Base-by-base conservation (phyloP, 208 protist genomes). In the Trypanosoma grayi region DNA sequence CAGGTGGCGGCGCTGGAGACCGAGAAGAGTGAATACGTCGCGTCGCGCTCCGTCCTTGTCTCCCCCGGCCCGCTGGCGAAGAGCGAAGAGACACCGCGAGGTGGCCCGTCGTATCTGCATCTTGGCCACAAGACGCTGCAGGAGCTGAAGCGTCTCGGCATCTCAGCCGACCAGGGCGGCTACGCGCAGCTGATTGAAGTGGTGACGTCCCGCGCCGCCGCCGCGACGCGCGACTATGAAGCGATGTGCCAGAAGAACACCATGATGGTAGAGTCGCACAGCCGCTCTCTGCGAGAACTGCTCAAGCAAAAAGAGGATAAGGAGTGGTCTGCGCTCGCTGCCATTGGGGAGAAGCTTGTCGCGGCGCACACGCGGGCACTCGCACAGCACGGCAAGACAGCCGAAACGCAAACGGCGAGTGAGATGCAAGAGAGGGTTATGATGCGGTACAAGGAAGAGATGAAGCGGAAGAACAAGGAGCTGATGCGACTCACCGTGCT, bases 241-340 rank as follows among this genome's bases (percentile, higher is more conserved):
- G 16, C 8, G 14, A 53, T 55, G 51, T 20, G 9, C 1, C 39
- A 64, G 39, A 63, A 55, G 18, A 65, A 63, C 52, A 58, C 48
- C 28, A 50, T 59, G 28, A 59, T 72, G 66, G 64, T 72, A 44
- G 56, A 72, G 6, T 48, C 41, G 25, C 66, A 72, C 36, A 65
- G 66, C 34, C 37, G 27, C n/a, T 39, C 56, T 1, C 30, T 72
- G 46, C 36, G 66, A 20, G 66, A 64, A 33, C 58, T 6, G 24
- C 8, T 65, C n/a, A 7, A 52, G 41, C 4, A 64, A 40, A 36
- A 56, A 33, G 66, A 72, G 36, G 7, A 31, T 11, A 64, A 72
- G 22, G 56, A 72, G 36, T 46, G 66, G 50, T 27, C 22, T 2
- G 48, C 59, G 9, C 48, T 72, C 2, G 24, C 43, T 14, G 44